Evolutionary conservation across 1,284 basidiomycete genomes (phyloP), one percentile per base, ranked within the genome.

Genomic region (Cryptococcus amylolentus): DNA sequence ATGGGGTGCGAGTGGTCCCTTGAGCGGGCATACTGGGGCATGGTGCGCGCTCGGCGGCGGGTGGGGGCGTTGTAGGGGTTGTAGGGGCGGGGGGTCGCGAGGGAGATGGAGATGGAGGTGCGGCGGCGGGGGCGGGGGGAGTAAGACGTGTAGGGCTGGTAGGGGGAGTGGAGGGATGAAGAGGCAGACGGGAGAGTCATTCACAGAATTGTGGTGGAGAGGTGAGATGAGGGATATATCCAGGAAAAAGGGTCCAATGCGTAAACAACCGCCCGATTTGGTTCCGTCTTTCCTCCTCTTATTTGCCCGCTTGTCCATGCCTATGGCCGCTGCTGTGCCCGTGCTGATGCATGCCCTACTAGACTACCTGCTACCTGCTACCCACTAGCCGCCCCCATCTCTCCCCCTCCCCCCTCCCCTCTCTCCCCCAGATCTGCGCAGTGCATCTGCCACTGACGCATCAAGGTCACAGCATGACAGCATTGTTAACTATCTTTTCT

Each of bases 1-100:
- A 44, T 18, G 41, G 41, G 23, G 27, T 31, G 31, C 20, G 8
- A 16, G 42, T 10, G 48, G 20, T 51, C 18, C 38, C 44, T 41
- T 5, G 23, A 39, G 7, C 37, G 51, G 47, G 18, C 20, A 23
- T n/a, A 40, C 28, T 49, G 51, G 8, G 58, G 56, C 58, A 60
- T 60, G 39, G 55, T 60, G 39, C 55, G 41, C 40, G 58, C 52
- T 43, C 55, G 42, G 26, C 55, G 46, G 26, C 42, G 40, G 9
- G 26, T 28, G 23, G 46, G 18, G 16, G 38, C 14, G 31, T 39
- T 9, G 49, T 18, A 9, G 46, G 44, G 23, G 31, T 50, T 41
- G n/a, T 57, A 47, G 12, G 18, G 38, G 28, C 3, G 38, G 23
- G 20, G 20, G 42, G 27, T 46, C 35, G 37, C 28, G 40, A 56